These are phyloP conservation scores for Scolecobasidium constrictum DNA, from an alignment of 2,329 filamentous ascomycete genomes.

Conservation along the genomic window DNA sequence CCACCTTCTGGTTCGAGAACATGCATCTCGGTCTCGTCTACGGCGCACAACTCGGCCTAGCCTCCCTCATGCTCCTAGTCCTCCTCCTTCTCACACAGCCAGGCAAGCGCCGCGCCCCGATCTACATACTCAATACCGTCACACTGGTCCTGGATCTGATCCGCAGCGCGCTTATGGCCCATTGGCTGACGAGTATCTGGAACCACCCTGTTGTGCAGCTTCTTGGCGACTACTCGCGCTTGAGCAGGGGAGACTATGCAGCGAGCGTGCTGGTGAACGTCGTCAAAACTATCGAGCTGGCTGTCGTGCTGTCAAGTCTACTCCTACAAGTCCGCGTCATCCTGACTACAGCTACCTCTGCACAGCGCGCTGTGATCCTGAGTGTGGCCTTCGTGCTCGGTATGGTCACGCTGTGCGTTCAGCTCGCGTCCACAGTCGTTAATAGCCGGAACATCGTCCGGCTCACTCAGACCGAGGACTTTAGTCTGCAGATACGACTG, in stretches of 20 bases:
- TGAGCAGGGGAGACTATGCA: conserved; percentile 34
- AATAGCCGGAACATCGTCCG: conserved; percentile 32
- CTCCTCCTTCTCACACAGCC: conserved; percentile 56
- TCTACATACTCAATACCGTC: conserved; percentile 55
- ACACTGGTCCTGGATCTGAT: conserved; percentile 50
- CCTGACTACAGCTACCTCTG: conserved; percentile 37
- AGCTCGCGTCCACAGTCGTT: conserved; percentile 40
- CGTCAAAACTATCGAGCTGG: conserved; percentile 41
- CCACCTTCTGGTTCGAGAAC: conserved; percentile 36
- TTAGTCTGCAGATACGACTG: conserved; percentile 18
- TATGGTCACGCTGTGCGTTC: conserved; percentile 40
- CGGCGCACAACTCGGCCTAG: conserved; percentile 59
- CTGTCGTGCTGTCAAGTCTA: conserved; percentile 47
- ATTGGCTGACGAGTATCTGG: conserved; percentile 28
- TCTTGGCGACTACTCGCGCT: conserved; percentile 40
- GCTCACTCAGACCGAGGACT: conserved; percentile 16
- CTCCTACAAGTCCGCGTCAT: conserved; percentile 54
- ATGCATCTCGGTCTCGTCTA: conserved; percentile 50
- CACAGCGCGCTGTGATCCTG: conserved; percentile 36
- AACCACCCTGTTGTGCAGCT: conserved; percentile 51
- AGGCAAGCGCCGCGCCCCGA: conserved; percentile 51
- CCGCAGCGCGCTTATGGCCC: conserved; percentile 48
- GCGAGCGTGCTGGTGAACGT: conserved; percentile 38
- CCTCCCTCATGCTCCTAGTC: conserved; percentile 52
- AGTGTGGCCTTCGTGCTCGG: conserved; percentile 38